A percentile compares a stretch with the other conserved stretches of the same genome.
Conservation (phyloP, 2,329 filamentous ascomycete species). For the Eutypella sp. region DNA sequence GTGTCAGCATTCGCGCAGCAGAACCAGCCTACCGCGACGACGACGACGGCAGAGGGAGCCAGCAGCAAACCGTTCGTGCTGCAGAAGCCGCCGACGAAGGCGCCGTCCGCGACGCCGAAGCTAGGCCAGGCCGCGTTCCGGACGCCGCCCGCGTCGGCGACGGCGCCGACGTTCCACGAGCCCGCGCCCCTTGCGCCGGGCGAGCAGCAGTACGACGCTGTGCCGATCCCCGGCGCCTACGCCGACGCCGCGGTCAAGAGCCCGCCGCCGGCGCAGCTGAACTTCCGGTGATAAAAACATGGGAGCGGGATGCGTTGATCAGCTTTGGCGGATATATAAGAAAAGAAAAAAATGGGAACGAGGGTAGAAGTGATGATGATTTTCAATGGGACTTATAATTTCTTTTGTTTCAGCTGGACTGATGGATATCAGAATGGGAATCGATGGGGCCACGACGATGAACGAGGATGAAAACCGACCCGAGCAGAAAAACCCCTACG, state of each 20-base stretch:
- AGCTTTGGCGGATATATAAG: not conserved
- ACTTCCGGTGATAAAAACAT: too few relatives aligned
- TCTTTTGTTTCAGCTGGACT: conserved; percentile 19
- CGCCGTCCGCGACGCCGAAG: conserved; percentile 73
- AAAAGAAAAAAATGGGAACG: not conserved
- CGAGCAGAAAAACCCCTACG: too few relatives aligned
- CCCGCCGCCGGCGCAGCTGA: conserved; percentile 41
- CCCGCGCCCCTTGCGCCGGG: conserved; percentile 69
- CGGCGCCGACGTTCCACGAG: conserved; percentile 44
- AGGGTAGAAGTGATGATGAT: conserved; percentile 6
- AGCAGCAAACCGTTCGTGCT: conserved; percentile 65
- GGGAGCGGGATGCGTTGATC: conserved; percentile 25
- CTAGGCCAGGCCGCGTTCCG: conserved; percentile 56
- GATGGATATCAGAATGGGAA: too few relatives aligned
- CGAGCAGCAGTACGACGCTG: conserved; percentile 78
- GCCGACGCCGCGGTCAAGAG: conserved; percentile 49
- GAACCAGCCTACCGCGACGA: conserved; percentile 31
- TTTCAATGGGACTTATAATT: conserved; percentile 4
- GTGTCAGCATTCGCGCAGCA: conserved; percentile 55
- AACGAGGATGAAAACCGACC: too few relatives aligned
- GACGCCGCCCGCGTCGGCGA: conserved; percentile 29
- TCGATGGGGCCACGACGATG: too few relatives aligned
- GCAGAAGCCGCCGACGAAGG: conserved; percentile 75
- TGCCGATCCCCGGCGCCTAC: conserved; percentile 87
- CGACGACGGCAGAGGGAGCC: too few relatives aligned